Base-by-base conservation (phyloP, 2,329 filamentous ascomycete genomes). In the Septoria linicola region DNA sequence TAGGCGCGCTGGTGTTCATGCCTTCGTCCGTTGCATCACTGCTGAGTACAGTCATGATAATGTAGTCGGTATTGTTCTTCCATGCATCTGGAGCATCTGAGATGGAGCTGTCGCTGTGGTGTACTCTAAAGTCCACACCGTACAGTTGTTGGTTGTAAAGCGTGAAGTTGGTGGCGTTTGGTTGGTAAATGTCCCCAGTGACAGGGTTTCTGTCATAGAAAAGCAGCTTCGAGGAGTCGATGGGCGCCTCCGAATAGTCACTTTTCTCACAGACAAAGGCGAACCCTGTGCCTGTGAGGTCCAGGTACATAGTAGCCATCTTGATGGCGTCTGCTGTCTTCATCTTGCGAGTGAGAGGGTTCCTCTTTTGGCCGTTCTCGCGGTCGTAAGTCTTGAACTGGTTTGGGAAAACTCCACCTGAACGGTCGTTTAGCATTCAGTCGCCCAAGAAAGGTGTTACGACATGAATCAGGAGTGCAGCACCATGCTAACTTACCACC, bases 261-360 rank as follows among this genome's bases (percentile, higher is more conserved):
- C n/a, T n/a, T n/a, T n/a, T 10, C 8, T 19, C 42, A 41, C 58
- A 60, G 23, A 57, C 49, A 11, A 59, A 32, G 14, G 41, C 56
- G 31, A 60, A 60, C 1, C 58, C 58, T 16, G 51, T 44, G 6
- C 47, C 58, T 2, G 25, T 20, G 1, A 60, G 34, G 10, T 57
- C 34, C 1, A 55, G 25, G 11, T 54, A 49, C 16, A 30, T 51
- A 8, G 14, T 16, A 11, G 20, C 35, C 1, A 17, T 21, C 11
- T 35, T 19, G 23, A 35, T n/a, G 7, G 11, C 3, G 5, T 20
- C 16, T 6, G 27, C 31, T 8, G 13, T 23, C 31, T 45, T 45
- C 3, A 23, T n/a, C 16, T 45, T 45, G 10, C n/a, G 21, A 10
- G 42, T 45, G 19, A 45, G 21, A 8, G 27, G 31, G 21, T 36